Percentiles rank a stretch among this genome's conserved stretches.
Evolutionary conservation across 495 filamentous ascomycete species (phyloP).

Genomic region (Lepraria neglecta): DNA sequence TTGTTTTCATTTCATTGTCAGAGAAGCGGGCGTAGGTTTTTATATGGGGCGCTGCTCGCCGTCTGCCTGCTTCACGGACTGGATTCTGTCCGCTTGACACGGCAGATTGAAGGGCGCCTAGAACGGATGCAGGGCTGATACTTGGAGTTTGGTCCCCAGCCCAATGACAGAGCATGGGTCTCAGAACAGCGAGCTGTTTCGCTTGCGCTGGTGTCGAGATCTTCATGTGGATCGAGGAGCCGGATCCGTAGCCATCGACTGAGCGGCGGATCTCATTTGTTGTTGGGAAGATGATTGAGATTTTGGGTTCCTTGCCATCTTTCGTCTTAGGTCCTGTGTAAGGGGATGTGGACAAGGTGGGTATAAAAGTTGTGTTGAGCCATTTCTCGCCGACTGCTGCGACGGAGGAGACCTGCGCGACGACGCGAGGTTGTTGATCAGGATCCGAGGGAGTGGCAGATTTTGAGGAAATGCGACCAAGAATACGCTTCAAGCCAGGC

Average conservation of each 20-base stretch:
- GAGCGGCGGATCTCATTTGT: constrained; percentile 69
- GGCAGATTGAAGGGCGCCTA: constrained; percentile 13
- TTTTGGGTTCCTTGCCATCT: constrained; percentile 32
- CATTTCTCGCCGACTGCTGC: constrained; percentile 77
- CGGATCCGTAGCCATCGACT: constrained; percentile 71
- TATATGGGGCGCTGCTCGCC: constrained; percentile 83
- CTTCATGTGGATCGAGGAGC: constrained; percentile 77
- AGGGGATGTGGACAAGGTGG: constrained; percentile 38
- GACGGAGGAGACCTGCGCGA: constrained; percentile 75
- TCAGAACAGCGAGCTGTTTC: constrained; percentile 70
- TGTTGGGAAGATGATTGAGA: constrained; percentile 73
- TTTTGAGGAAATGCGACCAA: constrained; percentile 48
- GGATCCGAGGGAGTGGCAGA: constrained; percentile 1
- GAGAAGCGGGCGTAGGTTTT: constrained; percentile 81
- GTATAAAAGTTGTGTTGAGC: constrained; percentile 62
- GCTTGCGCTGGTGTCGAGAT: constrained; percentile 58
- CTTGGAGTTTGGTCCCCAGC: constrained; percentile 31
- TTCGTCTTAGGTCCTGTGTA: constrained; percentile 13
- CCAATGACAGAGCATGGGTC: constrained; percentile 68
- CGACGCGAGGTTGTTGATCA: constrained; percentile 48
- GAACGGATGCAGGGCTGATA: neutral
- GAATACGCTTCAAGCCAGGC: constrained; percentile 55
- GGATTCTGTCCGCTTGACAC: neutral
- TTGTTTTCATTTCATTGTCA: constrained; percentile 39
- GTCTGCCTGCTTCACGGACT: constrained; percentile 50